These are phyloP conservation scores for Emericellopsis atlantica DNA, from an alignment of 2,329 filamentous ascomycete genomes.

Conservation along the genomic window DNA sequence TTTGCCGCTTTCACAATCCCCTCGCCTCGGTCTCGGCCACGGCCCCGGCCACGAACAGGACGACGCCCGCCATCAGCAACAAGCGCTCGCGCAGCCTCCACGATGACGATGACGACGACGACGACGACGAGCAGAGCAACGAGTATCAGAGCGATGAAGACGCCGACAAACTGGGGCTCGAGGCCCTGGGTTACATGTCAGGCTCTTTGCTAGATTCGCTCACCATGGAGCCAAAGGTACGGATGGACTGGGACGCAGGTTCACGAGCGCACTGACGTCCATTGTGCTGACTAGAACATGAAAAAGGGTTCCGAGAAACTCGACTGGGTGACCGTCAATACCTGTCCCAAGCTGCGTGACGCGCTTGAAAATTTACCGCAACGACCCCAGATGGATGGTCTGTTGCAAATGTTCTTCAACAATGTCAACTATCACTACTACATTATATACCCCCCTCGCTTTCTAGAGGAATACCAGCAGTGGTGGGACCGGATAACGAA, in stretches of 20 bases:
- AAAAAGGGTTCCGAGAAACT: conserved; percentile 1
- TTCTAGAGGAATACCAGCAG: conserved; percentile 14
- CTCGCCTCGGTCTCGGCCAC: background rate
- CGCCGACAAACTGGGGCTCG: conserved; percentile 1
- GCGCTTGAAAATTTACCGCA: conserved; percentile 11
- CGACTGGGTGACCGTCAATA: conserved; percentile 2
- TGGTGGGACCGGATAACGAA: conserved; percentile 14
- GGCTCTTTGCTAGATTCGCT: conserved; percentile 1
- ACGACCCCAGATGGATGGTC: conserved; percentile 12
- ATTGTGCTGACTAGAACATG: background rate
- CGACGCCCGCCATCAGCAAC: background rate
- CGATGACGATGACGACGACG: conserved; percentile 3
- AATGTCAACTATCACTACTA: conserved; percentile 20
- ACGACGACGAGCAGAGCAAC: background rate
- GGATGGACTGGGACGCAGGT: background rate
- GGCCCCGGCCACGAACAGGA: background rate
- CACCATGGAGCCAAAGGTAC: conserved; percentile 1
- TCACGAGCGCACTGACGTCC: background rate
- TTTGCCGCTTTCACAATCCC: conserved; percentile 12
- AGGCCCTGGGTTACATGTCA: conserved; percentile 4
- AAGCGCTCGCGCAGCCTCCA: conserved; percentile 2
- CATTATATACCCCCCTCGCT: conserved; percentile 16
- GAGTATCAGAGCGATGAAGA: conserved; percentile 1
- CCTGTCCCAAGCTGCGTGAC: conserved; percentile 8
- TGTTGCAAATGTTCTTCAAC: conserved; percentile 14